A percentile compares a stretch with the other conserved stretches of the same genome.
phyloP scores from a whole-genome alignment of 306 rosid species.

The Alnus rubra region DNA sequence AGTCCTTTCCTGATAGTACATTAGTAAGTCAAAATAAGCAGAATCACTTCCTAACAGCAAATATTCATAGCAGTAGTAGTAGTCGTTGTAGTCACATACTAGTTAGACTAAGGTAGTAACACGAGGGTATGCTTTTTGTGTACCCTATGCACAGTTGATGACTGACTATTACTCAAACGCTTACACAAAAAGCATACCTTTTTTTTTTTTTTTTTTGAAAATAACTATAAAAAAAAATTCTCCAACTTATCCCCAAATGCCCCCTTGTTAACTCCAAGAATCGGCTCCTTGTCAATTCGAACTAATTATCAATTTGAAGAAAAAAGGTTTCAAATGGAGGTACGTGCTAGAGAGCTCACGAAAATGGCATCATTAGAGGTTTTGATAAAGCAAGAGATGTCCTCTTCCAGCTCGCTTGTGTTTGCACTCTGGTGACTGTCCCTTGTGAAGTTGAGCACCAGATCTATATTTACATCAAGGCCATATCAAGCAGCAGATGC shows the following conservation, averaged over 20 bases:
- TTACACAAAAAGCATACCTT: no score
- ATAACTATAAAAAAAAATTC: background rate
- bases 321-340: background rate
- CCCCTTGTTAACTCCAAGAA: background rate
- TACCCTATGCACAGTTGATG: no score
- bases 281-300: background rate
- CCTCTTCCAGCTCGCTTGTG: background rate
- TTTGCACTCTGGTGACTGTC: no score
- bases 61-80: background rate
- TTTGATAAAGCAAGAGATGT: background rate
- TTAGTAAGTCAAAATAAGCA: slow-evolving; percentile 6
- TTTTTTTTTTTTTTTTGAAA: background rate
- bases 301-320: background rate
- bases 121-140: no score
- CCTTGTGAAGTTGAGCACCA: no score
- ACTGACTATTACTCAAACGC: no score
- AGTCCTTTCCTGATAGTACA: slow-evolving; percentile 43
- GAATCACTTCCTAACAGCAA: background rate
- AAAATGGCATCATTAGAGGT: background rate
- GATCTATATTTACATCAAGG: no score
- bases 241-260: no score
- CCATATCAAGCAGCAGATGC: no score
- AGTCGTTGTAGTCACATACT: background rate
- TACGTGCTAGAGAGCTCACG: background rate
- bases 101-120: background rate